Evolutionary conservation across 352 stramenopile species (phyloP).

Genomic region (Phytophthora uliginosa): DNA sequence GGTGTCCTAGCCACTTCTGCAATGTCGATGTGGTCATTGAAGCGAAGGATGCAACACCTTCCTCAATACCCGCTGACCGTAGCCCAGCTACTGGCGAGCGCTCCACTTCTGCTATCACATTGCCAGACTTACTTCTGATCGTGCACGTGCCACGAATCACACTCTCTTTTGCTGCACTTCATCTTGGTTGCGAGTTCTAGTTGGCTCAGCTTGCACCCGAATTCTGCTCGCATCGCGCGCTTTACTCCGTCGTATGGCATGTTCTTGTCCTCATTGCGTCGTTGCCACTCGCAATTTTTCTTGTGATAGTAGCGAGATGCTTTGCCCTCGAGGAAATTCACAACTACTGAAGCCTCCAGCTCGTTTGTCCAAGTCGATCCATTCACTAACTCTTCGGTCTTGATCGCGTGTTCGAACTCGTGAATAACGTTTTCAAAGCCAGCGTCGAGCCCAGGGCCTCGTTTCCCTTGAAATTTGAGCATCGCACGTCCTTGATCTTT

Average conservation of each 20-base stretch:
- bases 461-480: slow-evolving; percentile 5
- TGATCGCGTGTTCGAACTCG: background rate
- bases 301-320: slow-evolving; percentile 7
- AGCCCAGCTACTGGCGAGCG: background rate
- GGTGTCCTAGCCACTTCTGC: slow-evolving; percentile 11
- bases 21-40: background rate
- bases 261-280: background rate
- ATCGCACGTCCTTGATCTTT: slow-evolving; percentile 10
- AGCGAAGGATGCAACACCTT: background rate
- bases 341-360: slow-evolving; percentile 3
- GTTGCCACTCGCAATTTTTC: slow-evolving; percentile 4
- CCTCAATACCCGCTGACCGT: background rate
- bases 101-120: background rate
- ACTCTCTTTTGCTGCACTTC: background rate
- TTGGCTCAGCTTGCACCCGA: slow-evolving; percentile 2
- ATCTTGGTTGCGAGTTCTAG: background rate
- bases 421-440: background rate
- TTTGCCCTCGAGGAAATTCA: slow-evolving; percentile 8
- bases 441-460: background rate
- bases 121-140: background rate
- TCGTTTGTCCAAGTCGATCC: slow-evolving; percentile 5
- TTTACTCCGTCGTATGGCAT: background rate
- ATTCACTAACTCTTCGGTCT: background rate
- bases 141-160: slow-evolving; percentile 1
- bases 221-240: background rate